A percentile compares a stretch with the other conserved stretches of the same genome.
phyloP scores from a whole-genome alignment of 305 asterid genomes.

The Euphrasia arctica region DNA sequence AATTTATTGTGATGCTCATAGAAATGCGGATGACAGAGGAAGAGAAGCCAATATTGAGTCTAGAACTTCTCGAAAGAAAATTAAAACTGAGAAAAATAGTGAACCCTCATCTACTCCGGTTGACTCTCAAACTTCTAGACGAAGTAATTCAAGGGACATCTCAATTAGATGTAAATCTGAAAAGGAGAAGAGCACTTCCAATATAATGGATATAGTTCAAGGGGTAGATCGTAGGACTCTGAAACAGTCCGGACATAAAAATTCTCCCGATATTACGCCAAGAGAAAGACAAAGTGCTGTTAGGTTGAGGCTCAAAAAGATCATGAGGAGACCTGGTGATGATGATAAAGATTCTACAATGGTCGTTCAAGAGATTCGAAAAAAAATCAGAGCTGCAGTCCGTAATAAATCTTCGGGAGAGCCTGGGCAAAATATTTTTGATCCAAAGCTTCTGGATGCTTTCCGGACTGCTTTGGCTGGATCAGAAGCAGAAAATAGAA shows the following conservation, averaged over 20 bases:
- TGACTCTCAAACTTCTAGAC: conserved; percentile 31
- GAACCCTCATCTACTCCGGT: conserved; percentile 34
- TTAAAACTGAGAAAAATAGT: conserved; percentile 46
- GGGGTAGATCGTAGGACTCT: conserved; percentile 52
- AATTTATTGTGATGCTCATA: conserved; percentile 30
- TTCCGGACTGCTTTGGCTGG: conserved; percentile 91
- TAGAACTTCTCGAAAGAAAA: conserved; percentile 48
- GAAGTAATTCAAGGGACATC: conserved; percentile 30
- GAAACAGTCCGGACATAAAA: conserved; percentile 37
- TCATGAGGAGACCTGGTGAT: conserved; percentile 75
- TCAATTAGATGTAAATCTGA: conserved; percentile 35
- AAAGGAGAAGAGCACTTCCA: conserved; percentile 36
- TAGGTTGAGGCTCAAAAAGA: conserved; percentile 89
- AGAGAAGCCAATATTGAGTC: conserved; percentile 41
- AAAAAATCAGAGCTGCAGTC: conserved; percentile 84
- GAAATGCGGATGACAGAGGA: conserved; percentile 47
- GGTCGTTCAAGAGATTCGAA: conserved; percentile 75
- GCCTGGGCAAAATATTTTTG: conserved; percentile 61
- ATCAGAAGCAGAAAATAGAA: conserved; percentile 59
- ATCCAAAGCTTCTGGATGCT: conserved; percentile 91
- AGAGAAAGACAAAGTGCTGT: conserved; percentile 55
- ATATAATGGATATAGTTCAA: conserved; percentile 74
- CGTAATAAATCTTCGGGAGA: conserved; percentile 73
- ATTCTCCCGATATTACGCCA: conserved; percentile 32
- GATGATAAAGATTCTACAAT: conserved; percentile 65